Percentiles rank a stretch among this genome's conserved stretches.
Evolutionary conservation across 306 rosid genomes (phyloP).

Genomic region (Quercus bicolor): DNA sequence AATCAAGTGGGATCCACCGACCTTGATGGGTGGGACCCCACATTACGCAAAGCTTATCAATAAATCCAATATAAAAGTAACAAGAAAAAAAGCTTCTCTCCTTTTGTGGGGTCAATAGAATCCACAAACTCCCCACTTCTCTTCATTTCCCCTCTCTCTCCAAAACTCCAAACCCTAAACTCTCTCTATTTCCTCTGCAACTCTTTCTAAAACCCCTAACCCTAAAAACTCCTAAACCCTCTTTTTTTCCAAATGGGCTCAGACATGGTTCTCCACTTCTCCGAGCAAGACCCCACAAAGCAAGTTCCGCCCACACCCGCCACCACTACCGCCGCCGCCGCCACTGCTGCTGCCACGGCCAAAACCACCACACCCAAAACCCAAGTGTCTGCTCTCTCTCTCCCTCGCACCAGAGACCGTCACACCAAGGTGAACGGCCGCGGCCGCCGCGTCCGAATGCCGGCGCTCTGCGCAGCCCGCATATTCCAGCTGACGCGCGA

Average conservation of each 20-base stretch:
- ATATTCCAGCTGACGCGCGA: slow-evolving; percentile 92
- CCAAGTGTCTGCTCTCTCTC: slow-evolving; percentile 8
- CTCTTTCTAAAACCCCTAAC: not conserved
- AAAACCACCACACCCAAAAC: slow-evolving; percentile 14
- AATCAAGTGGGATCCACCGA: not conserved
- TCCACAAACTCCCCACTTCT: slow-evolving; percentile 13
- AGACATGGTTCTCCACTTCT: slow-evolving; percentile 39
- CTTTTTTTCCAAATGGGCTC: slow-evolving; percentile 30
- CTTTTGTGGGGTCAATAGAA: slow-evolving; percentile 56
- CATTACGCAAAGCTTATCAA: not conserved
- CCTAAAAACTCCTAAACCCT: not conserved
- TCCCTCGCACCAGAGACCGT: slow-evolving; percentile 57
- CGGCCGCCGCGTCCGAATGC: slow-evolving; percentile 94
- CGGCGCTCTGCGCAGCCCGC: slow-evolving; percentile 87
- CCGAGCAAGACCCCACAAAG: slow-evolving; percentile 25
- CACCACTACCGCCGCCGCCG: slow-evolving; percentile 1
- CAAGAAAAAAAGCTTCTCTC: not conserved
- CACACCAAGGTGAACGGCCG: slow-evolving; percentile 96
- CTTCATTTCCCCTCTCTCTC: not conserved
- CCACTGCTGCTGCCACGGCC: not conserved
- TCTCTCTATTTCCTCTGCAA: not conserved
- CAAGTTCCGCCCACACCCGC: slow-evolving; percentile 8
- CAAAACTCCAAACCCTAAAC: slow-evolving; percentile 47
- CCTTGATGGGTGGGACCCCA: not conserved
- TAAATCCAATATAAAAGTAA: too few relatives aligned